Percentiles rank a stretch among this genome's conserved stretches.
phyloP scores from a whole-genome alignment of 345 rosid species.

The Acer yangbiense region DNA sequence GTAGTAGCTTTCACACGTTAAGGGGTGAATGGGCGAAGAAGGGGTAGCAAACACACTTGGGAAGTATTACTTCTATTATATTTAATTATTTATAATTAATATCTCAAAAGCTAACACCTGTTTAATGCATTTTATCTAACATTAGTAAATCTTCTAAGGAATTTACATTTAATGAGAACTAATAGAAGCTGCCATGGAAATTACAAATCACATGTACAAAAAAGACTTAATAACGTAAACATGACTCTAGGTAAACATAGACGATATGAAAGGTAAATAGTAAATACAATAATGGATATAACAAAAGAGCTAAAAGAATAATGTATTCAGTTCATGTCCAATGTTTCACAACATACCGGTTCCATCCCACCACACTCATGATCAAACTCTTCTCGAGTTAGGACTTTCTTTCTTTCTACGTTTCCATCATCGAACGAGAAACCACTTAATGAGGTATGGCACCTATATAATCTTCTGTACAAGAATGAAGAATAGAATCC shows the following conservation, averaged over 20 bases:
- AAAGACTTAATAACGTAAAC: background rate
- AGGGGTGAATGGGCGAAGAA: background rate
- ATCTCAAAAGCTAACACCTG: background rate
- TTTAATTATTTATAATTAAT: background rate
- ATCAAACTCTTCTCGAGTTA: slow-evolving; percentile 62
- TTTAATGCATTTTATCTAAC: background rate
- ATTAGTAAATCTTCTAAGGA: background rate
- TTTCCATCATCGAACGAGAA: slow-evolving; percentile 70
- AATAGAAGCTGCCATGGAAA: background rate
- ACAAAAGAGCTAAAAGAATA: slow-evolving; percentile 1
- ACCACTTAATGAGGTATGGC: slow-evolving; percentile 64
- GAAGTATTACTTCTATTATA: background rate
- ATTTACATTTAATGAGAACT: background rate
- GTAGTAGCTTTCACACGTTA: background rate
- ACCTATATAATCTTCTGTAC: slow-evolving; percentile 85
- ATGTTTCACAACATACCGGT: slow-evolving; percentile 58
- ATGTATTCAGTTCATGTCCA: background rate
- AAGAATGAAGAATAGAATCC: slow-evolving; percentile 83
- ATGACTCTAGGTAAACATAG: background rate
- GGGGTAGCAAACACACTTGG: background rate
- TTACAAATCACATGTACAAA: background rate
- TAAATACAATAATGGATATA: background rate
- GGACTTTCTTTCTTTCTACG: slow-evolving; percentile 63
- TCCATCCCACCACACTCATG: slow-evolving; percentile 59
- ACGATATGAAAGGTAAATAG: background rate